A percentile compares a stretch with the other conserved stretches of the same genome.
Evolutionary conservation across 192 early-diverging fungal genomes (phyloP).

Genomic region (Linnemannia zychae): DNA sequence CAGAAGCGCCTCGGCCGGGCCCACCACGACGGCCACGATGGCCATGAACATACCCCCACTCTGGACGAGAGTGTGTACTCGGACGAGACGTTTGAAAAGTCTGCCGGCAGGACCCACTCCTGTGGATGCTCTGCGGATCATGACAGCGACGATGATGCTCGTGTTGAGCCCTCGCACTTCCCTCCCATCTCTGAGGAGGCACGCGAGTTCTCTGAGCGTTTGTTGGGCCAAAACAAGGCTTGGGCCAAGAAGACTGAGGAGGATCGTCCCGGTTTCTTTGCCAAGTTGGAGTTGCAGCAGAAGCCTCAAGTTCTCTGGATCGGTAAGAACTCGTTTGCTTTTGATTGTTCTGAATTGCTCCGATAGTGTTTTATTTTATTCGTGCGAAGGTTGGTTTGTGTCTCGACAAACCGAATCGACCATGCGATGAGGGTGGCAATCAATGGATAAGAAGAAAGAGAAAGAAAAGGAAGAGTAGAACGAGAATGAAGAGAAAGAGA

Average conservation of each 20-base stretch:
- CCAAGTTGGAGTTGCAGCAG: slow-evolving; percentile 79
- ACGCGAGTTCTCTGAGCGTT: slow-evolving; percentile 32
- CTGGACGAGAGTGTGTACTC: background rate
- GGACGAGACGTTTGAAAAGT: background rate
- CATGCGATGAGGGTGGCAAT: background rate
- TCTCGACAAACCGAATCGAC: background rate
- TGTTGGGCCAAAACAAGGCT: slow-evolving; percentile 69
- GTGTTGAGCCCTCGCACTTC: slow-evolving; percentile 11
- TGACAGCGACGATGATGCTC: background rate
- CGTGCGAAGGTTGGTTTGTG: no score
- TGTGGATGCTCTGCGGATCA: slow-evolving; percentile 9
- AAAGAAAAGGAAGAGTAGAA: background rate
- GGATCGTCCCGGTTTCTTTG: slow-evolving; percentile 80
- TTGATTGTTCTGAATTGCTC: background rate
- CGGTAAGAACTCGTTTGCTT: slow-evolving; percentile 55
- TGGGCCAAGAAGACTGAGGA: slow-evolving; percentile 72
- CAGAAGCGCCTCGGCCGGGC: slow-evolving; percentile 23
- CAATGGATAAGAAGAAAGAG: background rate
- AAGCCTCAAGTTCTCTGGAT: slow-evolving; percentile 92
- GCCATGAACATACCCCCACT: background rate
- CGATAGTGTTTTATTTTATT: background rate
- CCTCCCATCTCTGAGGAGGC: slow-evolving; percentile 49
- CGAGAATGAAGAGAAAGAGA: background rate
- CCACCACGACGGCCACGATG: background rate
- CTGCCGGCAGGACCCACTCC: background rate